phyloP scores from a whole-genome alignment of 495 filamentous ascomycete genomes.

The Penicillium fimorum region DNA sequence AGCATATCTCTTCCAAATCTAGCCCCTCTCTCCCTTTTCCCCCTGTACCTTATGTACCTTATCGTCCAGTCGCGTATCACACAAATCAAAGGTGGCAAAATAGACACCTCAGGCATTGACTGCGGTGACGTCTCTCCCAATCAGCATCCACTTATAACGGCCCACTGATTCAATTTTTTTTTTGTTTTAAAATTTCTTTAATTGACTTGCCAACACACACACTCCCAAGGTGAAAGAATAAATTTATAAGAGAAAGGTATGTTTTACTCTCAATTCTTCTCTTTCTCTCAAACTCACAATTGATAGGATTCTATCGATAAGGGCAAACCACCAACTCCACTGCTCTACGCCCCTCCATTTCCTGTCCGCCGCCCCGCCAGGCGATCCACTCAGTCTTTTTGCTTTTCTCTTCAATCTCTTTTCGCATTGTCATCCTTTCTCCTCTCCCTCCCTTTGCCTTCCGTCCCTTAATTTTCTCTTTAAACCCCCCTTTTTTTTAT shows the following conservation, averaged over 20 bases:
- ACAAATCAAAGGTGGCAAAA: conserved; percentile 17
- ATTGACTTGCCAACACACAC: not conserved
- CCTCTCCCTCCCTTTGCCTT: conserved; percentile 12
- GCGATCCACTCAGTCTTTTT: conserved; percentile 45
- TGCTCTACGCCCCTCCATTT: conserved; percentile 35
- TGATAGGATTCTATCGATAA: conserved; percentile 42
- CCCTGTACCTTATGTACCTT: not conserved
- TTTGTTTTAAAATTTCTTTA: not conserved
- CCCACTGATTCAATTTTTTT: conserved; percentile 39
- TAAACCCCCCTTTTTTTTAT: conserved; percentile 7
- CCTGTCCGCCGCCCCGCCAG: conserved; percentile 41
- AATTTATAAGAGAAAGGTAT: not conserved
- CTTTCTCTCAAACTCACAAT: conserved; percentile 12
- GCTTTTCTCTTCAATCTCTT: conserved; percentile 39
- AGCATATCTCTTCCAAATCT: not conserved
- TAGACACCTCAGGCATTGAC: conserved; percentile 20
- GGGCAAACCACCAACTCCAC: conserved; percentile 36
- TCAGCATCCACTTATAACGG: conserved; percentile 20
- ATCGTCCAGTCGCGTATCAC: conserved; percentile 5
- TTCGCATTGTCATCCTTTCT: conserved; percentile 21
- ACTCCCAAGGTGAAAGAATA: not conserved
- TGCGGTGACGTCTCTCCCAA: conserved; percentile 31
- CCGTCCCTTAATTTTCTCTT: conserved; percentile 7
- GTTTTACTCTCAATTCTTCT: conserved; percentile 5
- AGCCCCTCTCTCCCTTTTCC: not conserved